Evolutionary conservation across 441 rosid species (phyloP).

Genomic region (Adansonia gregorii): DNA sequence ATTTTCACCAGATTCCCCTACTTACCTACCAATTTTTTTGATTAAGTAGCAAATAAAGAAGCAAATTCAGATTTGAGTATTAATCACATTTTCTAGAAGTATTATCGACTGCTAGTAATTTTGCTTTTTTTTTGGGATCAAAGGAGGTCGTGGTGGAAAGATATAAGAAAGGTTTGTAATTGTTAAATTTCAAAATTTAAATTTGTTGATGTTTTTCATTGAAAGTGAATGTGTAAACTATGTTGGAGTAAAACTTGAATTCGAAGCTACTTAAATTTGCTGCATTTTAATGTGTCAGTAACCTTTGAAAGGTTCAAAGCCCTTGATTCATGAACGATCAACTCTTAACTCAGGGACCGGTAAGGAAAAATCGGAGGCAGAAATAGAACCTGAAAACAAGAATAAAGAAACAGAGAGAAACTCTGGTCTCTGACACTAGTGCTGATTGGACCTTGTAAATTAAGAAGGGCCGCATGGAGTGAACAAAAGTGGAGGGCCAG

Average conservation of each 20-base stretch:
- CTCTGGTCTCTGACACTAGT: too few relatives aligned
- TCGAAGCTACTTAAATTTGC: background rate
- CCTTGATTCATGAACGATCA: conserved; percentile 34
- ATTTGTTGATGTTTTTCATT: too few relatives aligned
- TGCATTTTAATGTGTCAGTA: conserved; percentile 22
- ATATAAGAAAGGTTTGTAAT: too few relatives aligned
- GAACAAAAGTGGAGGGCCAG: background rate
- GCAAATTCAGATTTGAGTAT: conserved; percentile 17
- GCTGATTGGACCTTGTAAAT: too few relatives aligned
- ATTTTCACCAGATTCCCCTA: conserved; percentile 32
- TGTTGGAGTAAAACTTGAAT: too few relatives aligned
- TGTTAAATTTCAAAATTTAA: too few relatives aligned
- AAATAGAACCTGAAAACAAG: background rate
- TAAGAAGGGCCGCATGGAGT: background rate
- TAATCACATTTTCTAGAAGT: background rate
- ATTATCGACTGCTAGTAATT: too few relatives aligned
- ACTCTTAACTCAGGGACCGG: background rate
- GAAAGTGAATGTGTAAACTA: too few relatives aligned
- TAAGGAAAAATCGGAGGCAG: background rate
- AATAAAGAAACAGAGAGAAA: background rate
- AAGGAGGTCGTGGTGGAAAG: too few relatives aligned
- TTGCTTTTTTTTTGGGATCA: too few relatives aligned
- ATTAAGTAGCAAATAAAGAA: background rate
- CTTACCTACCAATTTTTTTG: conserved; percentile 30
- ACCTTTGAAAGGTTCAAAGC: conserved; percentile 22